phyloP scores from a whole-genome alignment of 169 alveolate species.

The Eimeria necatrix region DNA sequence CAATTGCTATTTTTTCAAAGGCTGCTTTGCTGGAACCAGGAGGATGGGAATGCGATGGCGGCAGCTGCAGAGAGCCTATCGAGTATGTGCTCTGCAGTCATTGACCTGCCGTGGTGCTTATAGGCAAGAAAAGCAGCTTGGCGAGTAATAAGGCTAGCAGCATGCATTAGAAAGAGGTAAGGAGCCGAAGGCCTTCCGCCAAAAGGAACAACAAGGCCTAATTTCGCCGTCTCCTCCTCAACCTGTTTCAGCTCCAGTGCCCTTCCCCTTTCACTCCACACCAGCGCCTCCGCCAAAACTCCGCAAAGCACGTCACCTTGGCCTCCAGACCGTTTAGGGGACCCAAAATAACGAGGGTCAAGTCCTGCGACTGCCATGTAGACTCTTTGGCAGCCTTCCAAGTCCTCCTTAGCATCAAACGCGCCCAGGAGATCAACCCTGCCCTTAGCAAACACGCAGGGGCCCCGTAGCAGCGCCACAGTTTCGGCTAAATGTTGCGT shows the following conservation, averaged over 20 bases:
- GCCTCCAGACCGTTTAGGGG: slow-evolving; percentile 77
- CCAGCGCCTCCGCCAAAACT: slow-evolving; percentile 52
- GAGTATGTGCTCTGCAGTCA: slow-evolving; percentile 34
- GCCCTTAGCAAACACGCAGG: slow-evolving; percentile 64
- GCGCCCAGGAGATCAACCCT: slow-evolving; percentile 57
- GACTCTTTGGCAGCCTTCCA: neutral
- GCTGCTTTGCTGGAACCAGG: neutral
- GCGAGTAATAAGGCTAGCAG: slow-evolving; percentile 55
- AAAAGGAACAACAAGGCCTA: neutral
- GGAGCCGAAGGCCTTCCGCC: neutral
- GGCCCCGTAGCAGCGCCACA: slow-evolving; percentile 42
- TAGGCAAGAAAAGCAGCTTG: slow-evolving; percentile 59
- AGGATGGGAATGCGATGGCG: neutral
- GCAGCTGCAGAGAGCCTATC: slow-evolving; percentile 13
- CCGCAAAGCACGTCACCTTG: slow-evolving; percentile 75
- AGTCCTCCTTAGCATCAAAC: neutral
- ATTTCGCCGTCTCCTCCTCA: neutral
- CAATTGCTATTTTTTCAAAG: neutral
- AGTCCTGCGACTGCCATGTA: slow-evolving; percentile 20
- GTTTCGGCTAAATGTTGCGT: neutral
- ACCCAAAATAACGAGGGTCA: neutral
- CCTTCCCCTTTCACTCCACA: slow-evolving; percentile 30
- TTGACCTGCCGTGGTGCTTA: slow-evolving; percentile 41
- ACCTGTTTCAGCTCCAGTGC: neutral
- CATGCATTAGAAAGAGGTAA: slow-evolving; percentile 27